These are phyloP conservation scores for Lasiosphaeria miniovina DNA, from an alignment of 495 filamentous ascomycete species.

Conservation along the genomic window DNA sequence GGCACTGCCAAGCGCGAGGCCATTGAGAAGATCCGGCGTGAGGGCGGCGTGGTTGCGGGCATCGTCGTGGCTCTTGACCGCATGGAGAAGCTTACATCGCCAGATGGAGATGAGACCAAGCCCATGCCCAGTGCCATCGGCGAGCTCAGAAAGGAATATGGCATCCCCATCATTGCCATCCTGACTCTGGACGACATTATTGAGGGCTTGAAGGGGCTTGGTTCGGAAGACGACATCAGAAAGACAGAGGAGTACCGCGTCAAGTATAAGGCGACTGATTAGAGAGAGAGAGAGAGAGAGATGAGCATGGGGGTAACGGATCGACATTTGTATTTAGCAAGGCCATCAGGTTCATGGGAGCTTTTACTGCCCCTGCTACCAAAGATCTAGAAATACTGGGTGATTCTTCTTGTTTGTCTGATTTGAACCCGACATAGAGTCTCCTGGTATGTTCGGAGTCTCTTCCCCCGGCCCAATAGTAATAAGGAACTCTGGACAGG, in stretches of 20 bases:
- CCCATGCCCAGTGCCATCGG: constrained; percentile 69
- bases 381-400: too few relatives aligned
- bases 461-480: too few relatives aligned
- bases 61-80: constrained; percentile 87
- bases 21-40: constrained; percentile 72
- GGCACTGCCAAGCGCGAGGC: constrained; percentile 92
- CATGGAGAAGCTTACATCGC: constrained; percentile 68
- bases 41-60: constrained; percentile 79
- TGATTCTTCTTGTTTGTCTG: too few relatives aligned
- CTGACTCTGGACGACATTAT: constrained; percentile 77
- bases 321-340: too few relatives aligned
- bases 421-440: too few relatives aligned
- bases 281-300: constrained; percentile 9
- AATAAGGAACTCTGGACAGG: too few relatives aligned
- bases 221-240: constrained; percentile 60
- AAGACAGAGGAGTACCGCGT: constrained; percentile 73
- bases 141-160: constrained; percentile 68
- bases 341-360: too few relatives aligned
- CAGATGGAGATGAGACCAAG: constrained; percentile 51
- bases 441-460: too few relatives aligned
- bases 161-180: constrained; percentile 54
- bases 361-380: too few relatives aligned
- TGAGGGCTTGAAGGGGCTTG: constrained; percentile 53
- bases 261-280: constrained; percentile 67
- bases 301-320: too few relatives aligned